These are phyloP conservation scores for Chrysosporium queenslandicum DNA, from an alignment of 2,329 filamentous ascomycete species.

Conservation along the genomic window DNA sequence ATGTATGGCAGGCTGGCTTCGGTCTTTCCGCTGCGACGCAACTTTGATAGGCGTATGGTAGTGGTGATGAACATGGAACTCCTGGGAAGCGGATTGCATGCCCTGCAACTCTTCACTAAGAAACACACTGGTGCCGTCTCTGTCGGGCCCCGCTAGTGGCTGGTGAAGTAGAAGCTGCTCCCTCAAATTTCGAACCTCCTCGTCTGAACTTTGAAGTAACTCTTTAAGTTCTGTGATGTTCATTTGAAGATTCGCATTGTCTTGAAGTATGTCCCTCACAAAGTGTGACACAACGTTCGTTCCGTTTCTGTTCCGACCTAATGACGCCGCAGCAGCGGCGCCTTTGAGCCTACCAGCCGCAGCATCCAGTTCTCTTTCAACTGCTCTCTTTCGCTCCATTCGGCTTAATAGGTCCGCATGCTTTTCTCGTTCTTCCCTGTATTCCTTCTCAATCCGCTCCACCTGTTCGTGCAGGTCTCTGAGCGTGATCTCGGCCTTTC, in stretches of 20 bases:
- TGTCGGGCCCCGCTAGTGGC: conserved; percentile 41
- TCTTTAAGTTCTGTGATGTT: conserved; percentile 85
- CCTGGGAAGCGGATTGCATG: conserved; percentile 48
- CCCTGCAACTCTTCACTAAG: conserved; percentile 62
- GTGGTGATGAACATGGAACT: conserved; percentile 89
- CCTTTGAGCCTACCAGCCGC: conserved; percentile 73
- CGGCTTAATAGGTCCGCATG: conserved; percentile 71
- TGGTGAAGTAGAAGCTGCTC: conserved; percentile 65
- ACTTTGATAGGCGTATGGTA: conserved; percentile 62
- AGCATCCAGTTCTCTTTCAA: conserved; percentile 71
- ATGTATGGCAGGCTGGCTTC: conserved; percentile 34
- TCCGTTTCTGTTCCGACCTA: conserved; percentile 49
- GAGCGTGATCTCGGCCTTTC: conserved; percentile 70
- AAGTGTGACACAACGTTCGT: conserved; percentile 83
- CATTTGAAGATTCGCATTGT: conserved; percentile 87
- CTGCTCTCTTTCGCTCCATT: conserved; percentile 71
- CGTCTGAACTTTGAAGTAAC: conserved; percentile 81
- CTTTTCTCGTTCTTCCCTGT: conserved; percentile 65
- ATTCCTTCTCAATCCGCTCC: conserved; percentile 77
- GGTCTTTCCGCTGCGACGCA: conserved; percentile 43
- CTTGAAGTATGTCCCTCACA: conserved; percentile 86
- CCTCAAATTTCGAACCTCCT: conserved; percentile 78
- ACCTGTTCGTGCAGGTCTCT: conserved; percentile 74
- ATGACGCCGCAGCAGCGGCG: conserved; percentile 60
- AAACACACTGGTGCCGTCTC: conserved; percentile 40